phyloP scores from a whole-genome alignment of 441 rosid species.

The Monsonia emarginata region DNA sequence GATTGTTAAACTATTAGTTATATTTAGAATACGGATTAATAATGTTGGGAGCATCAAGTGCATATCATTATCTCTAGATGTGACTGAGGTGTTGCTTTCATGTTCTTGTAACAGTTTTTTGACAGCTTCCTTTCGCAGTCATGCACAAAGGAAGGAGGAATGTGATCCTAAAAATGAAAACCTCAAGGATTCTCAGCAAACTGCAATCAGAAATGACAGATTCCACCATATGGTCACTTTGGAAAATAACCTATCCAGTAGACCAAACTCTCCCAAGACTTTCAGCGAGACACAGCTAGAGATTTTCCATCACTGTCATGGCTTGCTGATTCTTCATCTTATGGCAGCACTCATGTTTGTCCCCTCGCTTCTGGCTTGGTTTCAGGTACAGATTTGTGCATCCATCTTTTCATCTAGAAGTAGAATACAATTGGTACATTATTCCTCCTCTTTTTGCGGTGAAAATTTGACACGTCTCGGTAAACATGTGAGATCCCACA shows the following conservation, averaged over 20 bases:
- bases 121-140: conserved; percentile 58
- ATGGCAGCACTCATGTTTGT: conserved; percentile 72
- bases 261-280: conserved; percentile 38
- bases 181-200: conserved; percentile 28
- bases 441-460: not conserved
- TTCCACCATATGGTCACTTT: conserved; percentile 24
- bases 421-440: not conserved
- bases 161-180: conserved; percentile 30
- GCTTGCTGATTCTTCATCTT: conserved; percentile 68
- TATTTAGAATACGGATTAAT: not conserved
- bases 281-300: conserved; percentile 75
- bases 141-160: conserved; percentile 40
- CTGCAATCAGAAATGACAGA: conserved; percentile 25
- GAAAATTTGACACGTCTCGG: not conserved
- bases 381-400: conserved; percentile 52
- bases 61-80: not conserved
- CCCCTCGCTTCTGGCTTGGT: conserved; percentile 83
- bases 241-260: conserved; percentile 34
- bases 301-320: conserved; percentile 69
- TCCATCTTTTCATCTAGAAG: not conserved
- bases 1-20: not conserved
- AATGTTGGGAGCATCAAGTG: not conserved
- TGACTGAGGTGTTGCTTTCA: conserved; percentile 19
- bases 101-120: conserved; percentile 50
- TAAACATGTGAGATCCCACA: too few relatives aligned